Evolutionary conservation across 805 yeast genomes (phyloP).

Genomic region (Ogataea kodamae): DNA sequence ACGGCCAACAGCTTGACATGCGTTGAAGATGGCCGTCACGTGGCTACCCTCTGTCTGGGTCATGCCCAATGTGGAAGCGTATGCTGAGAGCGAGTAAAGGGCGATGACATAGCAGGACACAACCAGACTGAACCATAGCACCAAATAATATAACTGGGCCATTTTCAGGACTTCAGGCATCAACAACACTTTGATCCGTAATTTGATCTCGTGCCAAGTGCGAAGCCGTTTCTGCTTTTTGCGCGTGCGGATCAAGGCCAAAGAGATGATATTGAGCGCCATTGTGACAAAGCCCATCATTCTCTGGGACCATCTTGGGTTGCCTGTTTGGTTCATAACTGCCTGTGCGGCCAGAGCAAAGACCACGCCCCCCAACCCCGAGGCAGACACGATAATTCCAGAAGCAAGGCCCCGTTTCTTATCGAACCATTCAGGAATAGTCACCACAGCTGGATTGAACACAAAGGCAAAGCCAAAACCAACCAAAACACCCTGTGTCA

Average conservation of each 20-base stretch:
- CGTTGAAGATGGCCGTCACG: slow-evolving; percentile 44
- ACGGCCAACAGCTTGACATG: slow-evolving; percentile 48
- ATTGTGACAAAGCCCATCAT: slow-evolving; percentile 40
- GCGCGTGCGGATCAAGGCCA: slow-evolving; percentile 45
- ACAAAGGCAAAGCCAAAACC: slow-evolving; percentile 51
- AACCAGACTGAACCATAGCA: slow-evolving; percentile 32
- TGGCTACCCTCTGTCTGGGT: slow-evolving; percentile 41
- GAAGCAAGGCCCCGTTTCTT: slow-evolving; percentile 42
- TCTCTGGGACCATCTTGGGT: slow-evolving; percentile 44
- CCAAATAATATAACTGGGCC: slow-evolving; percentile 16
- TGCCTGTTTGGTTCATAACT: slow-evolving; percentile 38
- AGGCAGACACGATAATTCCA: slow-evolving; percentile 39
- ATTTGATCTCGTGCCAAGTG: slow-evolving; percentile 17
- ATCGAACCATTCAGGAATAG: slow-evolving; percentile 59
- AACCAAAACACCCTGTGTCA: slow-evolving; percentile 51
- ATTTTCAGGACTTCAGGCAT: slow-evolving; percentile 19
- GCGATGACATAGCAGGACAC: slow-evolving; percentile 43
- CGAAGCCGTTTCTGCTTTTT: slow-evolving; percentile 18
- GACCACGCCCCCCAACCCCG: slow-evolving; percentile 45
- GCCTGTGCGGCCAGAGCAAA: slow-evolving; percentile 36
- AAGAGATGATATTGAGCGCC: slow-evolving; percentile 36
- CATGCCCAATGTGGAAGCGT: slow-evolving; percentile 47
- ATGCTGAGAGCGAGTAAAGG: slow-evolving; percentile 47
- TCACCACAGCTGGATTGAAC: slow-evolving; percentile 45
- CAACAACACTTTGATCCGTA: slow-evolving; percentile 20